Evolutionary conservation across 768 basidiomycete species (phyloP), one percentile per base, ranked within the genome.

Genomic region (Tricholoma matsutake): DNA sequence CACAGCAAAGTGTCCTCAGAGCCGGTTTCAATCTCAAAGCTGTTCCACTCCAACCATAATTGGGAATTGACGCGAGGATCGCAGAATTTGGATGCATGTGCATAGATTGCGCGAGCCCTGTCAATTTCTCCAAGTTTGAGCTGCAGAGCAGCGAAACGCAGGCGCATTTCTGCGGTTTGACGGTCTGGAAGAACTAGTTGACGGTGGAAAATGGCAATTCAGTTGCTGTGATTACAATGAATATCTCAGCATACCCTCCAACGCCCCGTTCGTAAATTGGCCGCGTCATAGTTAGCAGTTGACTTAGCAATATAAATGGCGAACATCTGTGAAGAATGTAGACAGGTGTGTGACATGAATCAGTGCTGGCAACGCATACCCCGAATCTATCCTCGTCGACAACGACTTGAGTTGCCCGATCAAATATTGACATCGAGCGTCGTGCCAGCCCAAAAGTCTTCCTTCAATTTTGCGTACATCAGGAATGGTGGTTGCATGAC

Each of bases 111-210:
- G 53, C 97, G 87, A 11, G 97, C 97, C 22, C 97, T 85, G 77
- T 99, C 97, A 73, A 99, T 98, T 78, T 99, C 97, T 57, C 97
- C 97, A 35, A 99, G 86, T 73, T 99, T 99, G 66, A 96, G 89
- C 74, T 99, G 96, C 68, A 99, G 85, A 34, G 86, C 84, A 4
- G 97, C 96, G 73, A 98, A 99, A 47, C 95, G 92, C 20, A 97
- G 81, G 73, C 96, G 97, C 94, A 98, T 98, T 73, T 96, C 91
- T 18, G 96, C 95, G 0, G 96, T 97, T 77, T 98, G 92, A 51
- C 84, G 83, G 76, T 98, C 92, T 6, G 96, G 96, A 3, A 99
- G 83, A 35, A 88, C 84, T 83, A 49, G 16, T 32, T 25, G 41
- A 20, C 47, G 41, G 16, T 32, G 37, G 18, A 49, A 25, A 49